Evolutionary conservation across 345 rosid genomes (phyloP).

Genomic region (Zanthoxylum bungeanum): DNA sequence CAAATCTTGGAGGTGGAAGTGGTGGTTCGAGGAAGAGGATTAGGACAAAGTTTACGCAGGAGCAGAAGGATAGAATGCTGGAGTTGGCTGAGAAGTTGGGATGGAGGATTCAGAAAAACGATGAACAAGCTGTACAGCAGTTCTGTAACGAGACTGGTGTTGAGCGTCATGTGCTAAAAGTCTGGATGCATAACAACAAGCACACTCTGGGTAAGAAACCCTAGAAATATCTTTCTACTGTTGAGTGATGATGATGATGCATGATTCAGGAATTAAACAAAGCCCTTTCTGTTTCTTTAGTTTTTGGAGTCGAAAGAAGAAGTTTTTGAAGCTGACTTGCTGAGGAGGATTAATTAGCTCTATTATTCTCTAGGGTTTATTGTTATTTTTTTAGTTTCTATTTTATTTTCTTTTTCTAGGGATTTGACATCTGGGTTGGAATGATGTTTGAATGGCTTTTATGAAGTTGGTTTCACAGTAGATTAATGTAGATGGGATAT

Average conservation of each 20-base stretch:
- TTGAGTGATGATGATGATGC: too few species aligned
- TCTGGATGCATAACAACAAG: slow-evolving; percentile 91
- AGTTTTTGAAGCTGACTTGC: neutral
- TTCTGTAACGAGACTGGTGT: slow-evolving; percentile 66
- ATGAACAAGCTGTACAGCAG: slow-evolving; percentile 59
- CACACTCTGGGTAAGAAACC: slow-evolving; percentile 86
- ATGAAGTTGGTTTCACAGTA: slow-evolving; percentile 12
- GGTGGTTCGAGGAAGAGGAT: slow-evolving; percentile 49
- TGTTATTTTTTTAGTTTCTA: neutral
- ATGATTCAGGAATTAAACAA: slow-evolving; percentile 2
- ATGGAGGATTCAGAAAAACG: slow-evolving; percentile 81
- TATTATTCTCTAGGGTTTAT: slow-evolving; percentile 2
- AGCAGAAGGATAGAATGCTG: slow-evolving; percentile 78
- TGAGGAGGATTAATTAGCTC: neutral
- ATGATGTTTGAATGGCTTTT: slow-evolving; percentile 19
- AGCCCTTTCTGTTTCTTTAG: neutral
- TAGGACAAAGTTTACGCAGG: slow-evolving; percentile 65
- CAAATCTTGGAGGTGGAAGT: slow-evolving; percentile 32
- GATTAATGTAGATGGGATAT: slow-evolving; percentile 23
- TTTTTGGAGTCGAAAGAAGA: neutral
- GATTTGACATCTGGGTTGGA: slow-evolving; percentile 8
- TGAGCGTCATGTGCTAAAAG: slow-evolving; percentile 74
- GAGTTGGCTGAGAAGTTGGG: slow-evolving; percentile 68
- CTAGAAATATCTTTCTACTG: too few species aligned
- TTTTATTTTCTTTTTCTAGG: neutral